Base-by-base conservation (phyloP, 2,329 filamentous ascomycete species). In the Cladosporium sp. region DNA sequence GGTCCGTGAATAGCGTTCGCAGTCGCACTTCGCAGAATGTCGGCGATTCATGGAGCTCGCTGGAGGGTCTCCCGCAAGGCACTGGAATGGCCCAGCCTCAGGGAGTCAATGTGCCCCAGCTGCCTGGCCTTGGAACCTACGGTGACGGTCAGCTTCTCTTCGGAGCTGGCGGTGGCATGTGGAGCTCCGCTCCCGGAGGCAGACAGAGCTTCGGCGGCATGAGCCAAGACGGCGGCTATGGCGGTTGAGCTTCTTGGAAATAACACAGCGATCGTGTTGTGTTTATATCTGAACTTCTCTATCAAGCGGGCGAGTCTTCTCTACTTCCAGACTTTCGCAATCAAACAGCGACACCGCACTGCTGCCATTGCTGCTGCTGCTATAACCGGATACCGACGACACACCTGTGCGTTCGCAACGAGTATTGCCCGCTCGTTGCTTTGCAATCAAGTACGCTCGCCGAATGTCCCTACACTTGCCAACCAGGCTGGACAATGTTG, bases 1-100 rank as follows among this genome's bases (percentile, higher is more conserved):
- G 68, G 44, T 76, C 73, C 49, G 62, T 63, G 13, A 69, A 65
- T 56, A 74, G 72, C 37, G 59, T 69, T 43, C 65, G 68, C 51
- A 73, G 70, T 49, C 57, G 53, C 11, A 55, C 52, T n/a, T 66
- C 64, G 50, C 54, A 61, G 55, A 58, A 57, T 34, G 50, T 54
- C 8, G 55, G 53, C n/a, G 60, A 64, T 34, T 58, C 59, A 7
- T 64, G 60, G 59, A 56, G 51, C 11, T 55, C 56, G 8, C 34
- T 55, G 6, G 59, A 62, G 22, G 48, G 41, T 51, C 59, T 36
- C 49, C 58, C 11, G 52, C 60, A 47, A 50, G 56, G 48, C 36
- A 51, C 48, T 4, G 48, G 48, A 3, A 51, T 51, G 29, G 52
- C 47, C 2, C 42, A 57, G n/a, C 48, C 54, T 3, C 52, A 56